Evolutionary conservation across 148 eudicot genomes (phyloP), one percentile per base, ranked within the genome.

Genomic region (Rhododendron mucronatum): DNA sequence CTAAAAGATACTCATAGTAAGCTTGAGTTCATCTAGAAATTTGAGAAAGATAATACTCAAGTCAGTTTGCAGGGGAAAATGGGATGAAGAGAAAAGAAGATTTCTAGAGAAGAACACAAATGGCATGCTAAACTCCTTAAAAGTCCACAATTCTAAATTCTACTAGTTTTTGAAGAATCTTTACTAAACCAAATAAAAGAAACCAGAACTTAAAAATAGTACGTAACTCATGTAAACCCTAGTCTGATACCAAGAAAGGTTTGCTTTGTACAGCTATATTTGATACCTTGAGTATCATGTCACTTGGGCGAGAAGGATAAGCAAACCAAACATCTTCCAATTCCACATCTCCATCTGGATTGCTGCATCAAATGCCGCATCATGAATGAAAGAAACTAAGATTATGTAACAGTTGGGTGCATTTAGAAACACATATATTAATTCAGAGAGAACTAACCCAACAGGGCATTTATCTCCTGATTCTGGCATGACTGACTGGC

Each of bases 381-480:
- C 47, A 82, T 57, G 15, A 82, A 82, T 33, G 14, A 63, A 47
- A 47, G 28, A 47, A 78, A 30, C 35, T 23, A 33, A 81, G 11
- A 37, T 7, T 57, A 82, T 18, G 20, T 7, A 55, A 33, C 26
- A 3, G 37, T 7, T 8, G 11, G 26, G 75, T 82, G 35, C 57
- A 47, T 39, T 10, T 12, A 47, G 3, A 39, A 14, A n/a, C 20
- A 50, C 0, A 6, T 45, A 23, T 45, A 16, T 9, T 9, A 7
- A 44, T 39, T 23, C 65, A 67, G 83, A 80, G 83, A 30, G 63
- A 80, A 41, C 33, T 12, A 83, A 96, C 98, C 94, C 93, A 84
- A 92, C 45, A 28, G 98, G 98, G 83, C 95, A 90, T 85, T 92
- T 91, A 50, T 95, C 89, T 91, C 98, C 98, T 76, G 96, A 53